A percentile compares a stretch with the other conserved stretches of the same genome.
Evolutionary conservation across 2,329 filamentous ascomycete genomes (phyloP).

Genomic region (Fonsecaea monophora): DNA sequence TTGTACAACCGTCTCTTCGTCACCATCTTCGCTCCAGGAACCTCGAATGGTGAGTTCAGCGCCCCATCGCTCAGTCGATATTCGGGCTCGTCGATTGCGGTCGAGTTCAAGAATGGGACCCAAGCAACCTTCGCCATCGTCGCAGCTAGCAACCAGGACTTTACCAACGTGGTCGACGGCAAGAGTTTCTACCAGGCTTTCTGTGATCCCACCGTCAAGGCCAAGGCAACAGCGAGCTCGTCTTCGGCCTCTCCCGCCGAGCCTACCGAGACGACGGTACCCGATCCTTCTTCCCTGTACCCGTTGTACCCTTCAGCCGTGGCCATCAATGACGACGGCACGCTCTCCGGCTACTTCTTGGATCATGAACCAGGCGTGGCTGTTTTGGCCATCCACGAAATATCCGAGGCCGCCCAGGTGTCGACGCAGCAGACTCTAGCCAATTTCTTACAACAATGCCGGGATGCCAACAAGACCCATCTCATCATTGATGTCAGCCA

Average conservation of each 20-base stretch:
- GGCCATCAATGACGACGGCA: constrained; percentile 44
- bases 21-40: neutral
- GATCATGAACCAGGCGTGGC: constrained; percentile 51
- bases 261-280: constrained; percentile 25
- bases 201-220: constrained; percentile 26
- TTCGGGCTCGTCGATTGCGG: constrained; percentile 5
- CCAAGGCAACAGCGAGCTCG: constrained; percentile 19
- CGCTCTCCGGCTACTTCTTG: constrained; percentile 55
- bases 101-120: constrained; percentile 18
- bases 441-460: constrained; percentile 54
- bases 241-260: constrained; percentile 24
- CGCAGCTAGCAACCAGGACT: neutral
- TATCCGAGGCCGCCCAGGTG: constrained; percentile 40
- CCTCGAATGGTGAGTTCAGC: neutral
- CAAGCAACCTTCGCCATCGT: neutral
- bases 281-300: constrained; percentile 11
- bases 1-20: constrained; percentile 12
- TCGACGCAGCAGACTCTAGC: constrained; percentile 43
- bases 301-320: constrained; percentile 48
- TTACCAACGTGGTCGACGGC: constrained; percentile 10
- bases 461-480: constrained; percentile 58
- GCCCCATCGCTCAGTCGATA: neutral
- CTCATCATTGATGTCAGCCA: constrained; percentile 68
- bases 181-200: constrained; percentile 24
- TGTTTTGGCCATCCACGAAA: constrained; percentile 53